phyloP scores from a whole-genome alignment of 2,329 filamentous ascomycete genomes.

The Dactylonectria estremocensis region DNA sequence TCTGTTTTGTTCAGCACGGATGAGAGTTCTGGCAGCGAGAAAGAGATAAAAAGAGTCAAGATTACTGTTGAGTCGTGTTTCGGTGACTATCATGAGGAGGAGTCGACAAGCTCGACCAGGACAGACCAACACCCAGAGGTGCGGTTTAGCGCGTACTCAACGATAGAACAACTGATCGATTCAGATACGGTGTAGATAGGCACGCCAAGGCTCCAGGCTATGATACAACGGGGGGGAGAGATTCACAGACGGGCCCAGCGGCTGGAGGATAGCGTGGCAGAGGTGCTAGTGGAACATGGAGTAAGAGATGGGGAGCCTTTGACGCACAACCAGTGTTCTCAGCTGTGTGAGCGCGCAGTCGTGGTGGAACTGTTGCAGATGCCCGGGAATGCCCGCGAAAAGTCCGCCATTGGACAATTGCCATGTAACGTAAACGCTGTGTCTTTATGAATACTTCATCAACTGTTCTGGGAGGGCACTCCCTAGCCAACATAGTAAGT shows the following conservation, averaged over 20 bases:
- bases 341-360: background rate
- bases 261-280: background rate
- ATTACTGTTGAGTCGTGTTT: background rate
- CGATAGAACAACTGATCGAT: background rate
- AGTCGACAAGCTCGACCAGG: background rate
- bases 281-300: background rate
- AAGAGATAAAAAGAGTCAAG: background rate
- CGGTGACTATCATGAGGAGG: background rate
- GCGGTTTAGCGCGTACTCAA: background rate
- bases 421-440: background rate
- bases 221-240: background rate
- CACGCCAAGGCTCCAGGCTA: background rate
- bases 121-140: background rate
- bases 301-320: background rate
- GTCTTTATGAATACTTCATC: too few species aligned
- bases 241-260: background rate
- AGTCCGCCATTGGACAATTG: background rate
- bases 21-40: background rate
- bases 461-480: too few species aligned
- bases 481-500: too few species aligned
- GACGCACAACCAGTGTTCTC: background rate
- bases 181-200: background rate
- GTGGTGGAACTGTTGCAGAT: background rate
- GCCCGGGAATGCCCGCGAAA: background rate
- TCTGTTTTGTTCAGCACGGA: conserved; percentile 2